Percentiles rank a stretch among this genome's conserved stretches.
These are phyloP conservation scores for Sclerotiophoma versabilis DNA, from an alignment of 2,329 filamentous ascomycete species.

Conservation along the genomic window DNA sequence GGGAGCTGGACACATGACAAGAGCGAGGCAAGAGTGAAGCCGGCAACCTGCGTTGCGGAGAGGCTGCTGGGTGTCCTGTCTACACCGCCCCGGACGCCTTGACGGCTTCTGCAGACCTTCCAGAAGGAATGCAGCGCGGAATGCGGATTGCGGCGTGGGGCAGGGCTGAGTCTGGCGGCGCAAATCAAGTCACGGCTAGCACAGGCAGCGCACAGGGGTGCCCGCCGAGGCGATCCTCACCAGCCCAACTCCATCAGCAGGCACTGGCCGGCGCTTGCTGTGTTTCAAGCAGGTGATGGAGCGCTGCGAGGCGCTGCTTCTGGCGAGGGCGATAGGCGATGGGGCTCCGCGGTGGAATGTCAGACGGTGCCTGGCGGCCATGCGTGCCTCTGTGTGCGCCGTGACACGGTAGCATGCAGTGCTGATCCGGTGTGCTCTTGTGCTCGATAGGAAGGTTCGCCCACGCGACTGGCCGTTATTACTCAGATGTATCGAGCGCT, in stretches of 20 bases:
- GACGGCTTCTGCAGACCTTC: constrained; percentile 5
- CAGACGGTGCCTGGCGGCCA: constrained; percentile 20
- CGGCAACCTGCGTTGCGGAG: neutral
- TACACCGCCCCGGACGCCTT: constrained; percentile 9
- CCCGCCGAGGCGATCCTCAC: too few species aligned
- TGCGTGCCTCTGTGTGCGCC: constrained; percentile 7
- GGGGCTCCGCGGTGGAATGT: constrained; percentile 4
- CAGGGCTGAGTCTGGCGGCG: constrained; percentile 19
- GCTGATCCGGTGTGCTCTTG: constrained; percentile 22
- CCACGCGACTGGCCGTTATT: constrained; percentile 32
- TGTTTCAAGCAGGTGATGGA: constrained; percentile 15
- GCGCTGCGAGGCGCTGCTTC: neutral
- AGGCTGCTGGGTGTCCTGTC: neutral
- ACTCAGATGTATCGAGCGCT: constrained; percentile 22
- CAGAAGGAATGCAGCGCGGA: constrained; percentile 9
- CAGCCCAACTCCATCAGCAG: neutral
- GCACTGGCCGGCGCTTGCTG: constrained; percentile 2
- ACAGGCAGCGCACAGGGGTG: constrained; percentile 5
- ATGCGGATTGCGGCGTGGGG: constrained; percentile 14
- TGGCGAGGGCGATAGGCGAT: too few species aligned
- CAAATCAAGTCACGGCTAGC: too few species aligned
- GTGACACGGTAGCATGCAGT: constrained; percentile 16
- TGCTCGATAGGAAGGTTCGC: constrained; percentile 20
- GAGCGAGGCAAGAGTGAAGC: too few species aligned
- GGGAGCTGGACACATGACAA: too few species aligned